These are phyloP conservation scores for Aaosphaeria pasadenensis DNA, from an alignment of 2,329 filamentous ascomycete genomes.

Conservation along the genomic window DNA sequence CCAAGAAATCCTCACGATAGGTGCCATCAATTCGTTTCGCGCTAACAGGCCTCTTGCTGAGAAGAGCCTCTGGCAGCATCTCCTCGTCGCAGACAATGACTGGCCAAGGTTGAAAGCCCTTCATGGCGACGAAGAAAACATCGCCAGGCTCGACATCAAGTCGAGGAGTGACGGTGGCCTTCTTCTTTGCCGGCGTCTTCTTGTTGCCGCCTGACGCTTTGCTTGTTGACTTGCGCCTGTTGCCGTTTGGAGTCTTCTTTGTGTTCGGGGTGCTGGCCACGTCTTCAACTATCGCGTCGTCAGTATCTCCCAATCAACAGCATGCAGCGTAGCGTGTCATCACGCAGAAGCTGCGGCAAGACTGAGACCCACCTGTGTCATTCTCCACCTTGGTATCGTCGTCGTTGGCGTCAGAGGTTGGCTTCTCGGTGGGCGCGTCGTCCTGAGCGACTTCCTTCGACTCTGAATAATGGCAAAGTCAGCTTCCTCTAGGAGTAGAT, in stretches of 20 bases:
- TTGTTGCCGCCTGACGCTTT: constrained; percentile 69
- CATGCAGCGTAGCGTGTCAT: neutral
- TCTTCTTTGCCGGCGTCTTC: constrained; percentile 71
- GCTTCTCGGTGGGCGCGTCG: too few relatives aligned
- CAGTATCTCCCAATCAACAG: constrained; percentile 22
- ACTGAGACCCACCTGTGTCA: constrained; percentile 12
- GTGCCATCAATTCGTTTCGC: constrained; percentile 79
- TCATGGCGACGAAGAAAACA: constrained; percentile 88
- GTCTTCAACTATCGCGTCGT: neutral
- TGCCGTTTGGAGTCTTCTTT: constrained; percentile 33
- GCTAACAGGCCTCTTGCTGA: constrained; percentile 78
- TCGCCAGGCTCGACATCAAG: constrained; percentile 86
- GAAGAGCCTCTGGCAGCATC: constrained; percentile 79
- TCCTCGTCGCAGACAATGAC: constrained; percentile 90
- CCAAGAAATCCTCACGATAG: constrained; percentile 81
- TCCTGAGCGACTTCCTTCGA: too few relatives aligned
- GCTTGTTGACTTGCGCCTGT: constrained; percentile 68
- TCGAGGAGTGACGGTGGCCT: constrained; percentile 64
- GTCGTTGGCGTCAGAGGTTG: neutral
- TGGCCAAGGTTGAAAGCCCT: constrained; percentile 93
- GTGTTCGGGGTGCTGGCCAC: constrained; percentile 32
- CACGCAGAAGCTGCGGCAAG: too few relatives aligned
- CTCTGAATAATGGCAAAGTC: too few relatives aligned
- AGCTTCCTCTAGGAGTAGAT: too few relatives aligned
- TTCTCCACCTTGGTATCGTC: constrained; percentile 13